These are phyloP conservation scores for Trypethelium eluteriae DNA, from an alignment of 495 filamentous ascomycete species.

Conservation along the genomic window DNA sequence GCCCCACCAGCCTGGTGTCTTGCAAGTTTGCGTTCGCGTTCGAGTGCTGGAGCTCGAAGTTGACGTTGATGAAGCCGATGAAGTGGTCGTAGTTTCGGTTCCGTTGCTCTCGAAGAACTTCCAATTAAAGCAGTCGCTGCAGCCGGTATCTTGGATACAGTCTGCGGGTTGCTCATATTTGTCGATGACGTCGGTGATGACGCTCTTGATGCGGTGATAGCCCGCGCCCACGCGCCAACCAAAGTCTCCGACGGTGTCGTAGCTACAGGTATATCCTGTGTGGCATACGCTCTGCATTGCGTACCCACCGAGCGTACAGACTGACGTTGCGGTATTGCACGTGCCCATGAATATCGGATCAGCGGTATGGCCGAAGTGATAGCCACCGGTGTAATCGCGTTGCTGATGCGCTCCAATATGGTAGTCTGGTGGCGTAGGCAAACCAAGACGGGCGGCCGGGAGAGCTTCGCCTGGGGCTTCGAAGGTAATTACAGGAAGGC, in stretches of 20 bases:
- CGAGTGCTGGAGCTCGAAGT: slow-evolving; percentile 47
- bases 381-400: slow-evolving; percentile 66
- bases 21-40: slow-evolving; percentile 72
- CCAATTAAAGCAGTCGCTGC: slow-evolving; percentile 86
- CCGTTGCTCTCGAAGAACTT: slow-evolving; percentile 89
- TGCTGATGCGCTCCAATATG: slow-evolving; percentile 61
- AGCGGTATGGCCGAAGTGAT: slow-evolving; percentile 90
- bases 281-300: slow-evolving; percentile 89
- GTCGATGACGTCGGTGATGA: slow-evolving; percentile 78
- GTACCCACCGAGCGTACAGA: slow-evolving; percentile 88
- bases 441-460: slow-evolving; percentile 72
- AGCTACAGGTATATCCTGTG: slow-evolving; percentile 76
- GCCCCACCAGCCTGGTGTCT: slow-evolving; percentile 81
- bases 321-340: slow-evolving; percentile 80
- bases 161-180: slow-evolving; percentile 69
- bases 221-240: slow-evolving; percentile 81
- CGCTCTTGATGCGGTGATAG: slow-evolving; percentile 74
- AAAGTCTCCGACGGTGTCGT: slow-evolving; percentile 83
- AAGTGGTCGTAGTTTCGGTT: slow-evolving; percentile 62
- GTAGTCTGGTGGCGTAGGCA: slow-evolving; percentile 75
- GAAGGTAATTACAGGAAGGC: slow-evolving; percentile 78
- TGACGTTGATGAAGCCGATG: slow-evolving; percentile 37
- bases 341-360: slow-evolving; percentile 92
- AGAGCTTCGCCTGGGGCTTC: slow-evolving; percentile 86
- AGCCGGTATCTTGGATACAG: slow-evolving; percentile 68